Conservation (phyloP, 139 green algal genomes). For the Picochlorum sp. region DNA sequence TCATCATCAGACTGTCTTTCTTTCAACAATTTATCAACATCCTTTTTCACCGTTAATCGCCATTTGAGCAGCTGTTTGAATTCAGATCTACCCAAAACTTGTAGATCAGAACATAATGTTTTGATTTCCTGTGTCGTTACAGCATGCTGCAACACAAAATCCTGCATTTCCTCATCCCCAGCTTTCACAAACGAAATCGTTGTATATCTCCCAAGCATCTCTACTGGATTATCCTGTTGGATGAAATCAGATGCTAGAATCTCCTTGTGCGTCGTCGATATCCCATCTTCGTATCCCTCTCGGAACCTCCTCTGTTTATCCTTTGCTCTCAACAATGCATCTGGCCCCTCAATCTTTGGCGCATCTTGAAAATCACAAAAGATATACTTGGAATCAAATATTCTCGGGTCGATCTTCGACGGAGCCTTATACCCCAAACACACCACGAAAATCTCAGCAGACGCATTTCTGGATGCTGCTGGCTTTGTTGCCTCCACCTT, state of each 20-base stretch:
- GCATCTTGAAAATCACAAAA: constrained; percentile 58
- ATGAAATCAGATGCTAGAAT: constrained; percentile 71
- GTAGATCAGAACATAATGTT: constrained; percentile 77
- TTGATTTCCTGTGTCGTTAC: constrained; percentile 74
- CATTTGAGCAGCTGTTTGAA: constrained; percentile 95
- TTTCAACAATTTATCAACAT: constrained; percentile 18
- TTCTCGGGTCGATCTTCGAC: constrained; percentile 89
- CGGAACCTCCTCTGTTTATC: constrained; percentile 63
- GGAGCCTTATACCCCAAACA: constrained; percentile 94
- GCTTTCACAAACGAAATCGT: constrained; percentile 21
- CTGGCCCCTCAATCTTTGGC: constrained; percentile 55
- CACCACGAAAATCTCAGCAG: constrained; percentile 96
- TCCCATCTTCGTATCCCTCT: constrained; percentile 92
- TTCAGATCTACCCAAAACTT: constrained; percentile 69
- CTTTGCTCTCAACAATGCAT: constrained; percentile 68
- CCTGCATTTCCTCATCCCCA: not conserved
- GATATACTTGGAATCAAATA: constrained; percentile 85
- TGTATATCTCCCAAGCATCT: constrained; percentile 77
- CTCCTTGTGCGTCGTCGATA: constrained; percentile 49
- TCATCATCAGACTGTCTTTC: constrained; percentile 4
- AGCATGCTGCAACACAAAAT: constrained; percentile 41
- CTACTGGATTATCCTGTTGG: constrained; percentile 59
- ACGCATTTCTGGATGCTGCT: constrained; percentile 76
- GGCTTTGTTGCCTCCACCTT: constrained; percentile 96
- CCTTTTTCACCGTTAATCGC: constrained; percentile 28